These are phyloP conservation scores for Claviceps capensis DNA, from an alignment of 2,329 filamentous ascomycete genomes.

Conservation along the genomic window DNA sequence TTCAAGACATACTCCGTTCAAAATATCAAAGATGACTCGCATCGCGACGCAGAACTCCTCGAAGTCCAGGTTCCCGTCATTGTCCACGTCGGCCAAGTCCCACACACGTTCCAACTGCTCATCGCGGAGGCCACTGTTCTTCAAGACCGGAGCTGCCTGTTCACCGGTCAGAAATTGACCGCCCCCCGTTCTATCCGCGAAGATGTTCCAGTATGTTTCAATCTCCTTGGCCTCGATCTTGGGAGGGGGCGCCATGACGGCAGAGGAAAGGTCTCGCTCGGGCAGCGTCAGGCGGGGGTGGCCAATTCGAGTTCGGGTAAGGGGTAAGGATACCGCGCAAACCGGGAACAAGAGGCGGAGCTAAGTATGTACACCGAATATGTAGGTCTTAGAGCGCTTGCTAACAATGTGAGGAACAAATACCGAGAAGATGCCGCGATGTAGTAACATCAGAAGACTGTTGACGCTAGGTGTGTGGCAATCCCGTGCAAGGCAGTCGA, in stretches of 20 bases:
- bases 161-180: slow-evolving; percentile 47
- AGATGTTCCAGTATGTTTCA: slow-evolving; percentile 55
- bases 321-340: background rate
- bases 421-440: background rate
- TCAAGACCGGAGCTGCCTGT: slow-evolving; percentile 47
- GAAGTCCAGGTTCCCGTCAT: slow-evolving; percentile 94
- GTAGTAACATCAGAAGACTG: too few relatives aligned
- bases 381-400: background rate
- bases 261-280: slow-evolving; percentile 7
- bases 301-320: background rate
- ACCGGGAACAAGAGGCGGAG: too few relatives aligned
- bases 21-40: slow-evolving; percentile 91
- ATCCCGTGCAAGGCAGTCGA: too few relatives aligned
- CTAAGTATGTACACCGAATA: background rate
- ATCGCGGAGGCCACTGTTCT: slow-evolving; percentile 49
- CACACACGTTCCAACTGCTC: slow-evolving; percentile 90
- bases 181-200: slow-evolving; percentile 44
- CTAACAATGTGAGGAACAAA: background rate
- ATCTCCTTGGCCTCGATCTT: slow-evolving; percentile 50
- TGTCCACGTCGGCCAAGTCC: slow-evolving; percentile 95
- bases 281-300: background rate
- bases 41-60: slow-evolving; percentile 99
- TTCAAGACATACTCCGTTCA: slow-evolving; percentile 60
- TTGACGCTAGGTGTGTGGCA: too few relatives aligned
- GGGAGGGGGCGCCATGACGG: slow-evolving; percentile 34